Base-by-base conservation (phyloP, 495 filamentous ascomycete species). In the Neurospora cerealis region DNA sequence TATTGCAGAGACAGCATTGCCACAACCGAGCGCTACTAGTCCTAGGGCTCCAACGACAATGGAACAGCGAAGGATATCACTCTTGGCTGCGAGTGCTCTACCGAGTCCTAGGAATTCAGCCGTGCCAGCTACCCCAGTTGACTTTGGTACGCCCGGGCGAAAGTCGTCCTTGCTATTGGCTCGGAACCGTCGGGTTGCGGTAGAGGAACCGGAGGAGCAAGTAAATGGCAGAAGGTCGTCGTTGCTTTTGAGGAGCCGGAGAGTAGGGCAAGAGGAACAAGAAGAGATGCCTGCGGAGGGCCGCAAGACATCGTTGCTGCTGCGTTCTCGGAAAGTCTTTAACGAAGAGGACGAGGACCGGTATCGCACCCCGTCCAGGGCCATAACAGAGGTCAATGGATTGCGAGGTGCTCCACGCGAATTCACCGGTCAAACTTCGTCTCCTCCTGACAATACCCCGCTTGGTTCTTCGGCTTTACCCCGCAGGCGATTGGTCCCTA, bases 11-110 rank as follows among this genome's bases (percentile, higher is more conserved):
- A 78, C 79, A 39, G 74, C 69, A 32, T 44, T 80, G 11, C 36
- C 80, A 71, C 70, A 78, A 24, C 66, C 82, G 54, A 66, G 54
- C 54, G 54, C 6, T 79, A 84, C 84, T 19, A 91, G 88, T 76
- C 88, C 86, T 13, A 88, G 93, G 75, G 86, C 91, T 10, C 83
- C 90, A 54, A 91, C 89, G 75, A 90, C 92, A 21, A 85, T 93
- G 40, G 93, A 95, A 79, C 91, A 92, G 69, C 89, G 90, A 75
- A 87, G 94, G 70, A 85, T 85, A 69, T 93, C 88, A 66, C 79
- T 92, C 69, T 83, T 91, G 21, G 85, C 85, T 70, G 75, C 83
- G 15, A 85, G 82, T 39, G 78, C 81, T 70, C 80, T 83, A 8
- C 80, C 81, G 37, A 81, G 80, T 34, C 81, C 80, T 32, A 85